A percentile compares a stretch with the other conserved stretches of the same genome.
phyloP scores from a whole-genome alignment of 2,329 filamentous ascomycete genomes.

The Fusarium circinatum region DNA sequence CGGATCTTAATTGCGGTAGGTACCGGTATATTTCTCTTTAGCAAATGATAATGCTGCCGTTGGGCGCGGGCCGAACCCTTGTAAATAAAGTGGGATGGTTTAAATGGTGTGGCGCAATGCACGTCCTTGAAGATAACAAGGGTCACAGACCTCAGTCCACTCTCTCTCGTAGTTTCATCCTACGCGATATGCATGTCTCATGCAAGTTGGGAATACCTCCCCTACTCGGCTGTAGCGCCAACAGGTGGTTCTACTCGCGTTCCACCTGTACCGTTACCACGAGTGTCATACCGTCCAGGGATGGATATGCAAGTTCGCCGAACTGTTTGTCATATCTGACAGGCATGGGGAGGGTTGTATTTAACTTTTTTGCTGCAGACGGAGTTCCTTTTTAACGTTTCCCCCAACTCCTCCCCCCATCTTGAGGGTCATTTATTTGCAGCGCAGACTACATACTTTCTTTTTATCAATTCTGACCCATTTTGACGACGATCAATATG shows the following conservation, averaged over 20 bases:
- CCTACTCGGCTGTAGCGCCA: slow-evolving; percentile 2
- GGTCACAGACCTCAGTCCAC: not conserved
- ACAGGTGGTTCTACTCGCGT: not conserved
- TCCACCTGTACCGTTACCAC: not conserved
- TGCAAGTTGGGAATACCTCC: not conserved
- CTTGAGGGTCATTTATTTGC: not conserved
- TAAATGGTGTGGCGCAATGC: slow-evolving; percentile 2
- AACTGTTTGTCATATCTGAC: not conserved
- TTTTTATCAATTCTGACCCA: not conserved
- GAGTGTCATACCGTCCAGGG: not conserved
- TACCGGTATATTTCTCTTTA: not conserved
- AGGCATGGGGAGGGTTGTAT: not conserved
- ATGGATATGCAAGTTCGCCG: not conserved
- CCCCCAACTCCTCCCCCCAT: not conserved
- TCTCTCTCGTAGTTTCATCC: not conserved
- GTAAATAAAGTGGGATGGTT: not conserved
- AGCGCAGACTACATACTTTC: not conserved
- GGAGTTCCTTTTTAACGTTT: not conserved
- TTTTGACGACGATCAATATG: not conserved
- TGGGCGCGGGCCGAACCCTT: not conserved
- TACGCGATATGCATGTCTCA: slow-evolving; percentile 1
- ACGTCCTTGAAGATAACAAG: not conserved
- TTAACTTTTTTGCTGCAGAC: not conserved
- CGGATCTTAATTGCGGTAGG: not conserved
- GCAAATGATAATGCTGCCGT: not conserved